Evolutionary conservation across 306 rosid genomes (phyloP), one percentile per base, ranked within the genome.

Genomic region (Ammopiptanthus mongolicus): DNA sequence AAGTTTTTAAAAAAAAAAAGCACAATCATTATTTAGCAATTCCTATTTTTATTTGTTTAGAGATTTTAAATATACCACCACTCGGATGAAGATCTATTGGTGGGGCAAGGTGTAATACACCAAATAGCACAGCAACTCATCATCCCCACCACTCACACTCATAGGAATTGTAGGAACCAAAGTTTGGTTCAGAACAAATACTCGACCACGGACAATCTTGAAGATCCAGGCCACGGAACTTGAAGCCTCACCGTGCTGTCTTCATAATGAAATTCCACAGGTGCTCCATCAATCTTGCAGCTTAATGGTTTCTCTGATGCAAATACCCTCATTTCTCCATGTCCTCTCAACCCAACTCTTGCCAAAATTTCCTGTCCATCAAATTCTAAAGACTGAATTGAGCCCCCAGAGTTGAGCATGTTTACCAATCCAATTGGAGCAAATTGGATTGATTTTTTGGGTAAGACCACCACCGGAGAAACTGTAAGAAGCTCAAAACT

Each of bases 321-420:
- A 56, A 86, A 88, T 12, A 73, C 79, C 60, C 80, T 84, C 84
- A 88, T 84, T 51, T 88, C 91, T 6, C 93, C 97, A 5, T 82
- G 44, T 1, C 96, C 93, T 58, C 60, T 81, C 28, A 75, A 78
- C 61, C 85, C 88, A 73, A 85, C 56, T 65, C 22, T 75, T 1
- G 75, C 89, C 83, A 68, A 60, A 31, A 71, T 68, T 21, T 79
- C 85, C 1, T 69, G 57, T 36, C 82, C 73, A 28, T 82, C 86
- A 23, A 72, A 75, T 63, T 85, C 96, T 8, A 88, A 0, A 0
- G 80, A 84, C 65, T 72, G 58, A 73, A 92, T 70, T 29, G 92
- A 87, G 12, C 89, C 97, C 1, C 96, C 93, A 2, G 87, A 65
- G 79, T 92, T 92, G 0, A 88, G 79, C 96, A 92, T 90, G 81